Evolutionary conservation across 2,329 filamentous ascomycete genomes (phyloP), one percentile per base, ranked within the genome.

Genomic region (Colletotrichum tropicale): DNA sequence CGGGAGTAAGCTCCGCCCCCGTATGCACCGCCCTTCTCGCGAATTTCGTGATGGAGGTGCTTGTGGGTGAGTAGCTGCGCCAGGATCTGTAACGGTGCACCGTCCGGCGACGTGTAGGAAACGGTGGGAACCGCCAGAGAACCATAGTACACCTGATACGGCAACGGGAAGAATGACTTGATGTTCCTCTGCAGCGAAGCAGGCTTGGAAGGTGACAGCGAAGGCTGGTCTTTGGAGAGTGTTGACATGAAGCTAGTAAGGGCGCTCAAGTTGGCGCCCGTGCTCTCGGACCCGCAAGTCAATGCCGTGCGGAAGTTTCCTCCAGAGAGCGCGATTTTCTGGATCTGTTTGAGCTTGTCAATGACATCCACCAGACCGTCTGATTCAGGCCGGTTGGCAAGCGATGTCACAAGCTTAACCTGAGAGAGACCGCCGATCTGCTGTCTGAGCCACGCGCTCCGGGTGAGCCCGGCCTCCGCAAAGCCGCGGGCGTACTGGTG

Each of bases 131-230:
- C 86, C 21, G 95, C 94, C 60, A 97, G 89, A 18, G 93, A 94
- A 9, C 96, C 95, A 82, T 98, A 98, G 83, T 98, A 98, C 38
- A 99, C 97, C 85, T 99, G 97, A 85, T 98, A 99, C 1, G 97
- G 97, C 21, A 99, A 89, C 28, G 96, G 94, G 85, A 98, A 98
- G 86, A 98, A 98, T 0, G 95, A 93, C 83, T 96, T 97, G 78
- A 88, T 88, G 77, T 92, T 89, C 77, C 86, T 86, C 34, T 86
- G 78, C 26, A 87, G 82, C 67, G 81, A 78, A 26, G 80, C 84
- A 65, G 82, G 81, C 66, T 78, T 81, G 55, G 72, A 80, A 76
- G 76, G 78, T 16, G 85, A 82, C 69, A 89, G 85, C 24, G 76
- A 77, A 6, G 77, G 70, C 56, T 76, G 78, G 58, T 84, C 81